These are phyloP conservation scores for Pleoardoris graminearum DNA, from an alignment of 2,329 filamentous ascomycete species.

Conservation along the genomic window DNA sequence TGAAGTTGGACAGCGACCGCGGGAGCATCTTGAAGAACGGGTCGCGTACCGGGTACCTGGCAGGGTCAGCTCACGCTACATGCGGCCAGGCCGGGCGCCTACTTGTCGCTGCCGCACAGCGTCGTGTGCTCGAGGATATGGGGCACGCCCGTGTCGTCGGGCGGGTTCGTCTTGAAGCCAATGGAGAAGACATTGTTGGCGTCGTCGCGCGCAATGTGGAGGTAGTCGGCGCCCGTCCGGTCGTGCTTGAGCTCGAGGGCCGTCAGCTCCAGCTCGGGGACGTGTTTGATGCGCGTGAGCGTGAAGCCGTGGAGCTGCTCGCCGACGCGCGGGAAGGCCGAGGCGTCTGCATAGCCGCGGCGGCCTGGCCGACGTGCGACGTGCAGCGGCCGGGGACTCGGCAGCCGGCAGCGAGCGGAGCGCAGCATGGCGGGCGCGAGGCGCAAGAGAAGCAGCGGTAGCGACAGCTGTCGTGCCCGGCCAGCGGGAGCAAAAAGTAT, in stretches of 20 bases:
- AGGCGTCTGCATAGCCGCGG: conserved; percentile 80
- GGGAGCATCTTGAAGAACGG: conserved; percentile 99
- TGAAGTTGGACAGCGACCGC: conserved; percentile 97
- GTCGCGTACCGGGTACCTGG: conserved; percentile 97
- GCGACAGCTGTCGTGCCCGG: conserved; percentile 5
- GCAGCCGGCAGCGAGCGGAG: conserved; percentile 37
- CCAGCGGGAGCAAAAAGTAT: neutral
- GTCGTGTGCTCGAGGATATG: conserved; percentile 98
- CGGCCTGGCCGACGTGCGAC: conserved; percentile 53
- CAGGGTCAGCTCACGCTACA: too few species aligned
- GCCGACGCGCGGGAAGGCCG: conserved; percentile 75
- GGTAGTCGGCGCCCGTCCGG: conserved; percentile 92
- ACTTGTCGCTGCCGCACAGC: conserved; percentile 91
- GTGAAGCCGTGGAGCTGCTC: conserved; percentile 94
- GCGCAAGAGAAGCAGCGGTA: conserved; percentile 7
- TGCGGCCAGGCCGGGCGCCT: too few species aligned
- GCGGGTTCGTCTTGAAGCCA: conserved; percentile 98
- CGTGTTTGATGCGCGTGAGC: conserved; percentile 82
- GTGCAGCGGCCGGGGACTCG: conserved; percentile 16
- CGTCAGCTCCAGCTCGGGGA: conserved; percentile 90
- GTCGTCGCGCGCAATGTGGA: conserved; percentile 93
- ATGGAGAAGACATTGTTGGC: conserved; percentile 99
- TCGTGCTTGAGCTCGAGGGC: conserved; percentile 90
- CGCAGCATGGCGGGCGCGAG: conserved; percentile 40
- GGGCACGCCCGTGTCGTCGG: conserved; percentile 92